phyloP scores from a whole-genome alignment of 2,329 filamentous ascomycete species.

The Cadophora luteo-olivacea region DNA sequence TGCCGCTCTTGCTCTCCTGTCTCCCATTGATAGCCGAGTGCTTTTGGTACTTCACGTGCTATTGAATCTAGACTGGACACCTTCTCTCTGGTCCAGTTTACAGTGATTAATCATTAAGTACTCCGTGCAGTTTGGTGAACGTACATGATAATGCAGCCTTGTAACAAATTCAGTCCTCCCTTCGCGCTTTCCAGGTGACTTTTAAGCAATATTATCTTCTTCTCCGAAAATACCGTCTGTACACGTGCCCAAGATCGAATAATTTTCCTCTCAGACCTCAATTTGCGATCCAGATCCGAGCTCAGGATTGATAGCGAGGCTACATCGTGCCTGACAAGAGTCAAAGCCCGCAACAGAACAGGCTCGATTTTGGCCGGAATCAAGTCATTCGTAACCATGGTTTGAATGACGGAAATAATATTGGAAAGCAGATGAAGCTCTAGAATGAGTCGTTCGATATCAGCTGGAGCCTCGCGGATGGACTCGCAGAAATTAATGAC shows the following conservation, averaged over 20 bases:
- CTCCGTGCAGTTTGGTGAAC: background rate
- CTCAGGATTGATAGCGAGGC: slow-evolving; percentile 11
- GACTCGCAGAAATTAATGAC: slow-evolving; percentile 16
- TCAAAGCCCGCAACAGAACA: background rate
- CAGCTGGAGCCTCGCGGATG: slow-evolving; percentile 20
- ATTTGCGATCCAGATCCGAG: slow-evolving; percentile 16
- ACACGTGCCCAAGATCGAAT: slow-evolving; percentile 21
- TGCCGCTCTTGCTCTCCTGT: background rate
- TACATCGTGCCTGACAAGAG: slow-evolving; percentile 11
- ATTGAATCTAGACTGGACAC: slow-evolving; percentile 2
- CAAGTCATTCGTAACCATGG: background rate
- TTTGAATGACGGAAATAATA: slow-evolving; percentile 16
- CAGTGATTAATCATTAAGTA: background rate
- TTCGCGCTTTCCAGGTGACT: slow-evolving; percentile 11
- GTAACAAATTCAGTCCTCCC: slow-evolving; percentile 7
- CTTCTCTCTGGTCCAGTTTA: slow-evolving; percentile 1
- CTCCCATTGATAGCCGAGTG: slow-evolving; percentile 19
- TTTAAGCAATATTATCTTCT: slow-evolving; percentile 18
- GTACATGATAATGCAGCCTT: slow-evolving; percentile 11
- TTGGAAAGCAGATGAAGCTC: slow-evolving; percentile 17
- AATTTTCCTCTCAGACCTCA: slow-evolving; percentile 14
- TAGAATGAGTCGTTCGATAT: slow-evolving; percentile 7
- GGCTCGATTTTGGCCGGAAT: slow-evolving; percentile 1
- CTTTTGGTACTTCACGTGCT: slow-evolving; percentile 16
- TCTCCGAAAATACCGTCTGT: slow-evolving; percentile 20